Evolutionary conservation across 352 stramenopile genomes (phyloP), one percentile per base, ranked within the genome.

Genomic region (Pythium phragmitis): DNA sequence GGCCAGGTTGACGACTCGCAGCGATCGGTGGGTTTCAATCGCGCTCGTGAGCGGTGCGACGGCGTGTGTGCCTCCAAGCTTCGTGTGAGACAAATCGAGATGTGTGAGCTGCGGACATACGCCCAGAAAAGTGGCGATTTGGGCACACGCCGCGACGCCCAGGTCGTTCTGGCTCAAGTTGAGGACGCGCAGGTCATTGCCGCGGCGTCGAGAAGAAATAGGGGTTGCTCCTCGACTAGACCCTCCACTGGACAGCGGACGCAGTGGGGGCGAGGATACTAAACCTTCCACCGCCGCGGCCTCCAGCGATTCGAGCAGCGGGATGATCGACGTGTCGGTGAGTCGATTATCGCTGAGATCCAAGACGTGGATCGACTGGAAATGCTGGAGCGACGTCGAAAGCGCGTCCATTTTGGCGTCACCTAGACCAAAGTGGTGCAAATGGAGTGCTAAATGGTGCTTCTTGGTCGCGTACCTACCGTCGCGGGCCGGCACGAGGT

Each of bases 151-250:
- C 19, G 69, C 74, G 0, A 74, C 59, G 8, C 83, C 83, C 45
- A 92, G 67, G 26, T 75, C 59, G 66, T 92, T 92, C 50, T 91
- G 83, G 60, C 81, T 92, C 12, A 92, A 49, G 33, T 92, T 89
- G 11, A 92, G 70, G 9, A 74, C 57, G 3, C 74, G 79, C 7
- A 92, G 66, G 13, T 79, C 71, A 33, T 78, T 79, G 7, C 76
- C 70, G 2, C 43, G 30, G 21, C 66, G 66, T 8, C 57, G 59
- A 33, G 36, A 47, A 19, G 50, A 57, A 9, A 57, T 30, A 0
- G 26, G 26, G 26, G 26, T 30, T 30, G 26, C 26, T 30, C 26
- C 36, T 11, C 30, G 23, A 48, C 30, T 54, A 19, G 37, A 43
- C n/a, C 57, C 47, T 16, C 26, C 49, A 30, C 43, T 49, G 1